These are phyloP conservation scores for Penicillium paneum DNA, from an alignment of 2,329 filamentous ascomycete genomes.

Conservation along the genomic window DNA sequence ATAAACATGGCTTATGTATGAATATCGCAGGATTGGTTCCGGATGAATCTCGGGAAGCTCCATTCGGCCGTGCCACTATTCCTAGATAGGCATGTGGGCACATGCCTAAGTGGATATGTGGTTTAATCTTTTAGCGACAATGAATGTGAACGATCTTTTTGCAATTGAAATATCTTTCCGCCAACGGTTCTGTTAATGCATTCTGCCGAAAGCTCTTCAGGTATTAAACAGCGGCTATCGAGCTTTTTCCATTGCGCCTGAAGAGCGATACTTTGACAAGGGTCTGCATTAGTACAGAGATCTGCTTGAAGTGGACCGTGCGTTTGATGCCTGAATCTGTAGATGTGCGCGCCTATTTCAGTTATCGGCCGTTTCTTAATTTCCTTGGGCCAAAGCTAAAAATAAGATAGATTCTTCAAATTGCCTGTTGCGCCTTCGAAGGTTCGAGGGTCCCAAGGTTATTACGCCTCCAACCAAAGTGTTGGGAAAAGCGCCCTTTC, in stretches of 20 bases:
- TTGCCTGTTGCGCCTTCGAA: background rate
- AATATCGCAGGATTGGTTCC: background rate
- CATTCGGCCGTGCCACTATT: background rate
- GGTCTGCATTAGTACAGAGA: background rate
- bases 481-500: conserved; percentile 7
- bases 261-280: background rate
- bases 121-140: background rate
- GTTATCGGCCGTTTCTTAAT: background rate
- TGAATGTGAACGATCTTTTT: background rate
- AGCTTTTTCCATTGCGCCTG: no score
- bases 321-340: background rate
- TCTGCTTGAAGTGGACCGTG: background rate
- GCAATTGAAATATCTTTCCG: no score
- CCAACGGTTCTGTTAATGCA: background rate
- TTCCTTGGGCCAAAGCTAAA: background rate
- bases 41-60: background rate
- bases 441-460: background rate
- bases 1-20: background rate
- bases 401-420: background rate
- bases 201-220: background rate
- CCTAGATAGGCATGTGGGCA: background rate
- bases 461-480: background rate
- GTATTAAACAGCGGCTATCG: background rate
- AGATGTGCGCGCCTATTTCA: background rate
- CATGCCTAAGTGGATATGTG: background rate